Conservation (phyloP, 176 grass and related monocot genomes). For the Lolium perenne region DNA sequence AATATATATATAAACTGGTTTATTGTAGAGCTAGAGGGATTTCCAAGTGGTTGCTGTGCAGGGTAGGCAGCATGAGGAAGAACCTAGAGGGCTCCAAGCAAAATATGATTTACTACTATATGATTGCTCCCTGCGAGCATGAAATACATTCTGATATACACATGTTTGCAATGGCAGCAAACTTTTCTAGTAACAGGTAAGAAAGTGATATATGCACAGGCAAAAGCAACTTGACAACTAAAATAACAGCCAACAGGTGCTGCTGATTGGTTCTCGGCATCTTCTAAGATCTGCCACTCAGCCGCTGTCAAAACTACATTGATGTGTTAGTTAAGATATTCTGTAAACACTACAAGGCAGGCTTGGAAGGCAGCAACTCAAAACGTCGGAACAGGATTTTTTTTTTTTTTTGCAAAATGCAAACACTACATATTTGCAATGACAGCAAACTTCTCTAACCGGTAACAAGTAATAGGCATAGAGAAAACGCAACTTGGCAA, state of each 20-base stretch:
- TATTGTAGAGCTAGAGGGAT: background rate
- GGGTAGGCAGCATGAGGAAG: background rate
- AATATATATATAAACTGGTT: background rate
- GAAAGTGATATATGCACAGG: background rate
- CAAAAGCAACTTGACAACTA: background rate
- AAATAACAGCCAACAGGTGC: background rate
- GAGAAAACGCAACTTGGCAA: slow-evolving; percentile 1
- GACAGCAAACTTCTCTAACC: background rate
- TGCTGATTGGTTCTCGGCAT: no score
- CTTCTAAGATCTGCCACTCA: no score
- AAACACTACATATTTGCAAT: background rate
- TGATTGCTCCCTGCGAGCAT: background rate
- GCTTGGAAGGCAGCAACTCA: no score
- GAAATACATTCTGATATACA: background rate
- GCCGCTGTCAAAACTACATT: no score
- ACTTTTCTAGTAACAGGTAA: background rate
- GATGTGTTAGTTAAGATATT: no score
- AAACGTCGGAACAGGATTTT: no score
- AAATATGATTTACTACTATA: background rate
- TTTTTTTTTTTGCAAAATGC: no score
- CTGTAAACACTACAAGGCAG: no score
- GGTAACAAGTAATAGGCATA: background rate
- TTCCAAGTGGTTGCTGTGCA: no score
- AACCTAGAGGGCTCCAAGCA: background rate
- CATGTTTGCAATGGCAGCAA: background rate